Conservation (phyloP, 495 filamentous ascomycete species). For the Parathielavia hyrcaniae region DNA sequence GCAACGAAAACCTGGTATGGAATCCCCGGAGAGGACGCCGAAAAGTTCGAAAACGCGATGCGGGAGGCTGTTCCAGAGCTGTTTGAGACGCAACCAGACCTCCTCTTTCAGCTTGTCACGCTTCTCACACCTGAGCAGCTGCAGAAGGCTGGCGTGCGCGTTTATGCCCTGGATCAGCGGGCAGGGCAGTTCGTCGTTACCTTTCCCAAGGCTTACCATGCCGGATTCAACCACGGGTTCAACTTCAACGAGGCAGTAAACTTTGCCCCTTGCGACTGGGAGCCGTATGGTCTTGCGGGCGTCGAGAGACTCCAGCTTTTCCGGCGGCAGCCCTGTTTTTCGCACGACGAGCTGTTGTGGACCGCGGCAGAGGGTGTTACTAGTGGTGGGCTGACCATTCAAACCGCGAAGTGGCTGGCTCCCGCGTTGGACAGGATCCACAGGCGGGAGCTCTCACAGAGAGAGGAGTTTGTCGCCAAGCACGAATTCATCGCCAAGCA, state of each 20-base stretch:
- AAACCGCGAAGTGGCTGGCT: slow-evolving; percentile 88
- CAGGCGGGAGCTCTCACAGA: slow-evolving; percentile 62
- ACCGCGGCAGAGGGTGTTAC: slow-evolving; percentile 65
- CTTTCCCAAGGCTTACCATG: slow-evolving; percentile 87
- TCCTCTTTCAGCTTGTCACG: slow-evolving; percentile 95
- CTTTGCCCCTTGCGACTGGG: slow-evolving; percentile 96
- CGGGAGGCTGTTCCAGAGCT: slow-evolving; percentile 89
- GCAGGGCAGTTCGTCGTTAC: slow-evolving; percentile 96
- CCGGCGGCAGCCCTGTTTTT: slow-evolving; percentile 89
- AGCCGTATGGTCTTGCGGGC: slow-evolving; percentile 80
- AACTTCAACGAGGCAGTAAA: slow-evolving; percentile 99
- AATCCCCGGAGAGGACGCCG: slow-evolving; percentile 86
- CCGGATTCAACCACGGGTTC: slow-evolving; percentile 93
- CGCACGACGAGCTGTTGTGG: slow-evolving; percentile 91
- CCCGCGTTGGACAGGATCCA: slow-evolving; percentile 75
- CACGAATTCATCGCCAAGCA: slow-evolving; percentile 54
- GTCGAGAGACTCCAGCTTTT: slow-evolving; percentile 83
- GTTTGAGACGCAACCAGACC: slow-evolving; percentile 93
- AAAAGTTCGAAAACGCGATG: slow-evolving; percentile 95
- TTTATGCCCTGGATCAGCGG: slow-evolving; percentile 88
- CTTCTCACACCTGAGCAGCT: slow-evolving; percentile 89
- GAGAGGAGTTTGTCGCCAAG: slow-evolving; percentile 59
- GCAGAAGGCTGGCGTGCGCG: slow-evolving; percentile 87
- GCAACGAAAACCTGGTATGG: slow-evolving; percentile 99
- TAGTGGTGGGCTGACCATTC: slow-evolving; percentile 70